Evolutionary conservation across 139 green algal genomes (phyloP), one percentile per base, ranked within the genome.

Genomic region (Chlorella sp.): DNA sequence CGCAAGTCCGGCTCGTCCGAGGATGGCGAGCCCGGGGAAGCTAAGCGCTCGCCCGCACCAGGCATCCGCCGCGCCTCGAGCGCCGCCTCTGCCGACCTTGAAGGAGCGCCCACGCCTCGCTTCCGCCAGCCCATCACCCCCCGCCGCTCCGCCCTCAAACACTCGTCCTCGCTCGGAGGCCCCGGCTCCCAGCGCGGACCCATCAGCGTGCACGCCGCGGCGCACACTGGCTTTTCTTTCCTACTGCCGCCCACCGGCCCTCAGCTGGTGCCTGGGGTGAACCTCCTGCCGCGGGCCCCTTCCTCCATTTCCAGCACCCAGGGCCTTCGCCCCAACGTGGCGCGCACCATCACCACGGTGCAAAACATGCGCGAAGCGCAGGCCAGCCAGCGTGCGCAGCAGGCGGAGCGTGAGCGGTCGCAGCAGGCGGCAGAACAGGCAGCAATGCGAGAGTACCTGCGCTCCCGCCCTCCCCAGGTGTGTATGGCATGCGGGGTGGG

Each of bases 201-300:
- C 51, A 60, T 60, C 51, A 24, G 51, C 51, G 13, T 60, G 51
- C 9, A 60, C 51, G 51, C 14, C 13, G 51, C 51, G 51, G 51
- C 51, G 14, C 51, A 60, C 51, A 60, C 51, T 26, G 51, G 51
- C 13, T 60, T 60, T 24, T 26, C 13, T 16, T 60, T 60, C 51
- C 51, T 16, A 17, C 38, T 26, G 72, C 41, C 36, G 1, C 32
- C 38, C n/a, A 34, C 34, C 4, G 76, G 60, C 11, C 7, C 38
- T 9, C 56, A 56, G 56, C 76, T 82, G 36, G 13, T 65, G 14
- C 38, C 76, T 0, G 76, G 76, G 0, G 76, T 82, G 76, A 56
- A 82, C 34, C 76, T 82, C 6, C n/a, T 82, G 76, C 76, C 76
- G 26, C 76, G 76, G 4, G 54, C 40, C 8, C 76, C 76, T 5